phyloP scores from a whole-genome alignment of 2,329 filamentous ascomycete genomes.

The Aspergillus sp. region DNA sequence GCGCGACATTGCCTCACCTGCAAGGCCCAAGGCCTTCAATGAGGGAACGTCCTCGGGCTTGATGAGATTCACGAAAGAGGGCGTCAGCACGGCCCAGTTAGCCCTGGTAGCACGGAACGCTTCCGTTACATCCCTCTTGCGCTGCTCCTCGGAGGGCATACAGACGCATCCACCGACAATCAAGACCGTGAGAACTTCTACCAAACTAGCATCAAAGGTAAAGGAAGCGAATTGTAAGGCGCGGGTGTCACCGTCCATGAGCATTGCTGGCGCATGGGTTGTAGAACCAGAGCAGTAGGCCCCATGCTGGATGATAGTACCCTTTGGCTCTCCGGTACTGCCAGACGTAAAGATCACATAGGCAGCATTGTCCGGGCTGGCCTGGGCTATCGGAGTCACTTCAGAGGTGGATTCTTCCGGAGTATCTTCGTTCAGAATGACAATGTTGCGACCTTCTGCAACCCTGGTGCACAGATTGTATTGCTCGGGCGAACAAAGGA shows the following conservation, averaged over 20 bases:
- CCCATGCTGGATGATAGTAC: conserved; percentile 9
- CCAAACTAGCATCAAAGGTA: conserved; percentile 36
- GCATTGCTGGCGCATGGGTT: conserved; percentile 25
- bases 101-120: conserved; percentile 30
- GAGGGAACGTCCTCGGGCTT: conserved; percentile 4
- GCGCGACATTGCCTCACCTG: conserved; percentile 10
- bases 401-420: not conserved
- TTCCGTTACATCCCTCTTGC: conserved; percentile 43
- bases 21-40: conserved; percentile 5
- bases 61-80: conserved; percentile 6
- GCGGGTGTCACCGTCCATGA: conserved; percentile 39
- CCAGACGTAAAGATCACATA: conserved; percentile 16
- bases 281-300: conserved; percentile 7
- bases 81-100: conserved; percentile 8
- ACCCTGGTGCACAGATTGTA: conserved; percentile 6
- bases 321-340: conserved; percentile 13
- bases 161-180: conserved; percentile 31
- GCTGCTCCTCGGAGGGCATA: conserved; percentile 46
- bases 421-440: conserved; percentile 2
- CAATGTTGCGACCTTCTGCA: conserved; percentile 2
- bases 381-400: not conserved
- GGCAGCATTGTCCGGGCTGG: conserved; percentile 6
- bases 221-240: conserved; percentile 33
- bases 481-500: conserved; percentile 10
- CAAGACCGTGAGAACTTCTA: conserved; percentile 18